Base-by-base conservation (phyloP, 2,329 filamentous ascomycete species). In the Aspergillus cejpii region DNA sequence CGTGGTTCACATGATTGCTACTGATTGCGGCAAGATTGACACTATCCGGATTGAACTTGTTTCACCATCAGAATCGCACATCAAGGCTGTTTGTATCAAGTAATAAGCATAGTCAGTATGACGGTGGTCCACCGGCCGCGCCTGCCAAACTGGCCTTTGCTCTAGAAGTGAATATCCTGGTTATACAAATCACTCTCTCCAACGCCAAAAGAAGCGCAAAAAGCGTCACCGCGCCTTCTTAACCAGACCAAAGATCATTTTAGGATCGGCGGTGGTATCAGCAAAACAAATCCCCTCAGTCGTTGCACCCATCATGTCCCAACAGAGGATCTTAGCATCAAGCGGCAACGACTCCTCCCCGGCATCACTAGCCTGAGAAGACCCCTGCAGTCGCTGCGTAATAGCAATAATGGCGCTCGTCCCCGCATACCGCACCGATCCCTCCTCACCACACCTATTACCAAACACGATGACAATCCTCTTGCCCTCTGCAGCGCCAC, bases 211-310 rank as follows among this genome's bases (percentile, higher is more conserved):
- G 10, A 34, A 20, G 15, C 15, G 15, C 31, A 12, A 6, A 19
- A 5, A 6, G 11, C 31, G 11, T 11, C 4, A 5, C 7, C 5
- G 31, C 15, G 31, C 15, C 11, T 34, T 39, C 45, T 45, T 61
- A 29, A 50, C 56, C 37, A 65, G 36, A 12, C 54, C 57, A 59
- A 70, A 69, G n/a, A 64, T 61, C 60, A 65, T 64, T 51, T 60
- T 61, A 6, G 71, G 66, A 23, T 68, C 61, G 38, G 49, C 57
- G 44, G 60, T 59, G 8, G 71, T 73, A 61, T 75, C 71, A 34
- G 70, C 71, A 50, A 74, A 64, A 50, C 69, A 67, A 33, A 74
- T 60, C 14, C 68, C 70, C 52, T 74, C 71, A 44, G 68, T 65
- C 29, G 58, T 58, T 26, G 68, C 63, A 15, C 72, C 72, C 50